Percentiles rank a stretch among this genome's conserved stretches.
phyloP scores from a whole-genome alignment of 768 basidiomycete species.

The Serendipita sp. region DNA sequence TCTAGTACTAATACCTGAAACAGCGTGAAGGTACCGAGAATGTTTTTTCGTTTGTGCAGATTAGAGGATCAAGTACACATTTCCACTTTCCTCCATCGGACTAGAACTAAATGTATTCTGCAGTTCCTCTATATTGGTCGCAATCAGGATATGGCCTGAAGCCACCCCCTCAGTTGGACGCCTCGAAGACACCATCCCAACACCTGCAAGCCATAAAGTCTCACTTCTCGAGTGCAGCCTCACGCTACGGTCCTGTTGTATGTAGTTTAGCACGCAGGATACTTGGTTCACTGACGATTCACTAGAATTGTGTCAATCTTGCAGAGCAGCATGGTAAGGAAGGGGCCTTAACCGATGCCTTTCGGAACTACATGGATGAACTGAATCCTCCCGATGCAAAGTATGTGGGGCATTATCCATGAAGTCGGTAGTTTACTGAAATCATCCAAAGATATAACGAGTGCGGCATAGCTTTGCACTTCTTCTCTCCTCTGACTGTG shows the following conservation, averaged over 20 bases:
- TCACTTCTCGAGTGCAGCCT: conserved; percentile 52
- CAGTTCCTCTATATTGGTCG: conserved; percentile 88
- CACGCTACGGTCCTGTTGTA: conserved; percentile 67
- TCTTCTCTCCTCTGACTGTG: background rate
- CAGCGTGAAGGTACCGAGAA: conserved; percentile 63
- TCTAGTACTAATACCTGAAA: background rate
- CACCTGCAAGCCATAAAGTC: conserved; percentile 51
- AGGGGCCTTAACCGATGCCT: conserved; percentile 59
- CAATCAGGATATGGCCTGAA: conserved; percentile 78
- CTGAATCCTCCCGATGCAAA: conserved; percentile 36
- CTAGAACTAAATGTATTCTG: background rate
- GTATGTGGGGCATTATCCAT: conserved; percentile 23
- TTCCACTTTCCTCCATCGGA: background rate
- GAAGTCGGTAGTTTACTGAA: background rate
- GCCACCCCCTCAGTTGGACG: conserved; percentile 62
- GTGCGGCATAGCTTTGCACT: conserved; percentile 1
- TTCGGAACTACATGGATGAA: conserved; percentile 48
- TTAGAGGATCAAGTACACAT: conserved; percentile 72
- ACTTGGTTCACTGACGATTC: background rate
- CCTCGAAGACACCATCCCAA: conserved; percentile 58
- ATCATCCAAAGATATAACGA: conserved; percentile 40
- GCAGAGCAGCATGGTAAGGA: conserved; percentile 88
- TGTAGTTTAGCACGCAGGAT: conserved; percentile 14
- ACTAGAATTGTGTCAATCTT: conserved; percentile 68
- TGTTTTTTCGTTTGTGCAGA: conserved; percentile 77